Conservation (phyloP, 306 rosid genomes). For the Sophora flavescens region DNA sequence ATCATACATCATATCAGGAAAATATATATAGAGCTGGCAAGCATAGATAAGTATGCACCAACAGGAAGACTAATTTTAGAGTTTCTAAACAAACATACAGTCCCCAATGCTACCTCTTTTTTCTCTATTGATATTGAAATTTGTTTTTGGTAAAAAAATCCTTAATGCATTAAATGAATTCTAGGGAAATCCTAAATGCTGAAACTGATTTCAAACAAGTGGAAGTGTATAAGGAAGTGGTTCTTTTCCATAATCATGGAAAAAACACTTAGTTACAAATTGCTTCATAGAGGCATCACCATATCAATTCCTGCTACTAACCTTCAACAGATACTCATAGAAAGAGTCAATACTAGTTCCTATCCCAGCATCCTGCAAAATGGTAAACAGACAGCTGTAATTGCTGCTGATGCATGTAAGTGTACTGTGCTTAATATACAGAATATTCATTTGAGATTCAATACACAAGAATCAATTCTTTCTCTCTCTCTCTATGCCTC, state of each 20-base stretch:
- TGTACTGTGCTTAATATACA: too few relatives aligned
- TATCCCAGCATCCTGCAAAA: conserved; percentile 94
- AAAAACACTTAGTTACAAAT: conserved; percentile 21
- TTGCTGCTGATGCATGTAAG: conserved; percentile 3
- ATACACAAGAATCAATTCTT: too few relatives aligned
- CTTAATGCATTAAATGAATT: conserved; percentile 27
- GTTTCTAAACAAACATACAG: conserved; percentile 1
- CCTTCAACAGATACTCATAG: conserved; percentile 95
- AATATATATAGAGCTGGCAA: conserved; percentile 19
- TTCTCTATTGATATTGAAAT: background rate
- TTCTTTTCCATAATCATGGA: conserved; percentile 8
- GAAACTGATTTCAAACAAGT: conserved; percentile 13
- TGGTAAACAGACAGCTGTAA: conserved; percentile 45
- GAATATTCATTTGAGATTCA: too few relatives aligned
- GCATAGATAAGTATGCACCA: conserved; percentile 7
- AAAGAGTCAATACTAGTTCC: conserved; percentile 99
- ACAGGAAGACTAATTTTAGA: conserved; percentile 11
- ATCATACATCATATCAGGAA: conserved; percentile 34
- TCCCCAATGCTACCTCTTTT: conserved; percentile 18
- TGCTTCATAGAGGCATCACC: conserved; percentile 38
- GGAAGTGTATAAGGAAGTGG: conserved; percentile 9
- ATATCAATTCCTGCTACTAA: conserved; percentile 53
- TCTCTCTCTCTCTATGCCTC: too few relatives aligned
- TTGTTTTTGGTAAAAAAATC: background rate
- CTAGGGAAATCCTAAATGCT: conserved; percentile 7